Evolutionary conservation across 768 basidiomycete genomes (phyloP).

Genomic region (Hypholoma fasciculare): DNA sequence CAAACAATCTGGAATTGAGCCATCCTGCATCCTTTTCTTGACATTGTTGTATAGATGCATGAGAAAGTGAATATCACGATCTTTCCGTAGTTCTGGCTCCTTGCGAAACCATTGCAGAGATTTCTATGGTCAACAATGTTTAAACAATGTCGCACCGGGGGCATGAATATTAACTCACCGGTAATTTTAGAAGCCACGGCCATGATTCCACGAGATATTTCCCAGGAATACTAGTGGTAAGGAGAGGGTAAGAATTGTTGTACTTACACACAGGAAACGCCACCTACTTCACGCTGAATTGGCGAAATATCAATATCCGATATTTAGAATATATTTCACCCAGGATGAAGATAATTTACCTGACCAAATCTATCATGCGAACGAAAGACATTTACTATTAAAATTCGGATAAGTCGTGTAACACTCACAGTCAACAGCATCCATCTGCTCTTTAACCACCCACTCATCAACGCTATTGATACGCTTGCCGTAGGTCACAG

Average conservation of each 20-base stretch:
- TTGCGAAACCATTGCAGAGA: slow-evolving; percentile 45
- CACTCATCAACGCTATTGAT: slow-evolving; percentile 46
- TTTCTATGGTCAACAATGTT: slow-evolving; percentile 19
- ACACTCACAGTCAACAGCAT: slow-evolving; percentile 40
- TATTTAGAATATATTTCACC: too few relatives aligned
- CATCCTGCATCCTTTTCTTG: slow-evolving; percentile 37
- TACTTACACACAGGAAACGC: not conserved
- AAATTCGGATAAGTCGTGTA: not conserved
- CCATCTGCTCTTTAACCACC: slow-evolving; percentile 47
- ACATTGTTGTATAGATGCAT: slow-evolving; percentile 42
- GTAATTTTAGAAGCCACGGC: slow-evolving; percentile 47
- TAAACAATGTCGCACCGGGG: not conserved
- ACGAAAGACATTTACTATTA: not conserved
- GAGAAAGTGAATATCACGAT: slow-evolving; percentile 38
- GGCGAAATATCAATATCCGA: too few relatives aligned
- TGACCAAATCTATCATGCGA: slow-evolving; percentile 16
- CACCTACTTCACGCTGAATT: slow-evolving; percentile 32
- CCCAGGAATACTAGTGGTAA: slow-evolving; percentile 38
- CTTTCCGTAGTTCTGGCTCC: slow-evolving; percentile 36
- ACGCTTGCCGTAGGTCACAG: slow-evolving; percentile 43
- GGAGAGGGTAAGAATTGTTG: not conserved
- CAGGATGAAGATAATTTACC: slow-evolving; percentile 7
- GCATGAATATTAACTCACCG: slow-evolving; percentile 22
- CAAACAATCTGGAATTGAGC: slow-evolving; percentile 39
- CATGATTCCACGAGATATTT: slow-evolving; percentile 49